Percentiles rank a stretch among this genome's conserved stretches.
These are phyloP conservation scores for Oryza rufipogon DNA, from an alignment of 176 grass and related monocot genomes.

Conservation along the genomic window DNA sequence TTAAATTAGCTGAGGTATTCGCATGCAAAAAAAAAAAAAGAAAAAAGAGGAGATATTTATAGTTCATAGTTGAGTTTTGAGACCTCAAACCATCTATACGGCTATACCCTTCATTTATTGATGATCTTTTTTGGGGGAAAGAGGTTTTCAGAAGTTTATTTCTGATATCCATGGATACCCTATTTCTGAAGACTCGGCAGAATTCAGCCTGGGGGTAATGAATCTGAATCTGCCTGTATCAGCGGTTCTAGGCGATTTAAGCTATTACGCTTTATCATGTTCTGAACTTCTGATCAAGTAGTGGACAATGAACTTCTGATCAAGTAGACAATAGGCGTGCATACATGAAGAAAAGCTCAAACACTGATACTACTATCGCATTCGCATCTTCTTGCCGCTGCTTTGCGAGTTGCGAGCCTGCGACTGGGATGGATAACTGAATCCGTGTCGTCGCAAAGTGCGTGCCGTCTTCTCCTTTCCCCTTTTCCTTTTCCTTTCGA, in stretches of 20 bases:
- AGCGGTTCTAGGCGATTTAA: neutral
- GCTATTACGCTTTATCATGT: too few relatives aligned
- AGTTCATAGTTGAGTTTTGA: constrained; percentile 19
- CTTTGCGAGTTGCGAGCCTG: neutral
- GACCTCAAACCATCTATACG: neutral
- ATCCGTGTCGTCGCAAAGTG: neutral
- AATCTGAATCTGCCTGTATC: neutral
- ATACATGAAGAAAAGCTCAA: neutral
- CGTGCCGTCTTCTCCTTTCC: constrained; percentile 17
- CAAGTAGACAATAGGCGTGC: too few relatives aligned
- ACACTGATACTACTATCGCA: neutral
- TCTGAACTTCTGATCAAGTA: neutral
- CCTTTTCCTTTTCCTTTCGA: neutral
- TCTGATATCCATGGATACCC: constrained; percentile 7
- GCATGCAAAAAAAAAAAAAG: neutral
- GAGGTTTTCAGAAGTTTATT: neutral
- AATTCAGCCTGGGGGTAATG: neutral
- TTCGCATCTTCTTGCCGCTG: neutral
- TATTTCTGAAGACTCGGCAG: neutral
- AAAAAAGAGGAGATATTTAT: constrained; percentile 13
- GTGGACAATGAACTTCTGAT: too few relatives aligned
- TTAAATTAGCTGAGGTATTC: constrained; percentile 10
- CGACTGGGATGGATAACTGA: neutral
- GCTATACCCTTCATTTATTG: constrained; percentile 33
- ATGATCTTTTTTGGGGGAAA: neutral